Conservation (phyloP, 805 yeast genomes). For the Sungouiozyma ichnusensis region DNA sequence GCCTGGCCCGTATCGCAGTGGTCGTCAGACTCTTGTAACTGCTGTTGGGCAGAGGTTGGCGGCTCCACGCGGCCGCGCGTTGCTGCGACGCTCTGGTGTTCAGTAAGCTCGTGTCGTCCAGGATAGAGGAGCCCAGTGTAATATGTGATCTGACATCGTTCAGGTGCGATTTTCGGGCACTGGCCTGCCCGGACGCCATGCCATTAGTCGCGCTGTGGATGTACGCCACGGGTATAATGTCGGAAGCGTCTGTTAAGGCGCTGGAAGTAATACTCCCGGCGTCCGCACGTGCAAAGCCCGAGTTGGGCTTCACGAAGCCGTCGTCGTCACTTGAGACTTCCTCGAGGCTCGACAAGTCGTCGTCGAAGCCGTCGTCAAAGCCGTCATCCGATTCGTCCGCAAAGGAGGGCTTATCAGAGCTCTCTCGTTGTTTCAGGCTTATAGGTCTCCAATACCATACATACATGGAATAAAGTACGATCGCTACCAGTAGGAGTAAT, state of each 20-base stretch:
- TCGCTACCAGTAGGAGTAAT: slow-evolving; percentile 28
- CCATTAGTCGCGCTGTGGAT: slow-evolving; percentile 76
- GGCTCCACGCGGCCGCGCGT: not conserved
- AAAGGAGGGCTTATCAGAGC: slow-evolving; percentile 14
- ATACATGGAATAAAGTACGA: slow-evolving; percentile 32
- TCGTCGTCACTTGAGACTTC: too few relatives aligned
- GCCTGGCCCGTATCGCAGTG: slow-evolving; percentile 70
- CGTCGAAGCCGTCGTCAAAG: slow-evolving; percentile 14
- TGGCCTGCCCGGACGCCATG: not conserved
- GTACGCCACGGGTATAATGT: slow-evolving; percentile 83
- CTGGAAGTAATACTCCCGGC: slow-evolving; percentile 41
- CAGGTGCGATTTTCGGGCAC: not conserved
- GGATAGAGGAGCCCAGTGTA: slow-evolving; percentile 35
- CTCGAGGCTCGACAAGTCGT: too few relatives aligned
- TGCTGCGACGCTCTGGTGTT: slow-evolving; percentile 1
- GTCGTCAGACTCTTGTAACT: slow-evolving; percentile 23
- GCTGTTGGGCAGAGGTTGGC: slow-evolving; percentile 6
- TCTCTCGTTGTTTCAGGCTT: slow-evolving; percentile 21
- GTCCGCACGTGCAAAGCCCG: not conserved
- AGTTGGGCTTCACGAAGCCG: not conserved
- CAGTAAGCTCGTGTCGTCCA: slow-evolving; percentile 29
- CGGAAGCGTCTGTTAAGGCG: slow-evolving; percentile 69
- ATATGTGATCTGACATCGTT: slow-evolving; percentile 26
- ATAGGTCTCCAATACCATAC: slow-evolving; percentile 34
- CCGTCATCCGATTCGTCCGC: slow-evolving; percentile 21